Evolutionary conservation across 208 protist species (phyloP).

Genomic region (Acanthamoeba castellanii): DNA sequence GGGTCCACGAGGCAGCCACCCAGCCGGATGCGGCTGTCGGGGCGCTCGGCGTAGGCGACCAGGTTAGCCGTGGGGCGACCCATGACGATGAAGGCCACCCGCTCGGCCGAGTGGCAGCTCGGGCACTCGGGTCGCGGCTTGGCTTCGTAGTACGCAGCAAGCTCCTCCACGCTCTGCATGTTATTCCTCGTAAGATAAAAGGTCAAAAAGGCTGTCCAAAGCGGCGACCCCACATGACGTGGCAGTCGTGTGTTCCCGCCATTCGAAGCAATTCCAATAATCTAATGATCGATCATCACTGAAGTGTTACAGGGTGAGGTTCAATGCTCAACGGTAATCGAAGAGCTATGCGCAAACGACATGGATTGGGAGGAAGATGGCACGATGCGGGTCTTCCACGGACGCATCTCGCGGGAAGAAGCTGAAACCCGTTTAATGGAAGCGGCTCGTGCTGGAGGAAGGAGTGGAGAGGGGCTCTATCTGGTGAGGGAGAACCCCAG

Average conservation of each 20-base stretch:
- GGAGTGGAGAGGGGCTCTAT: not conserved
- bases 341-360: not conserved
- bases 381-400: not conserved
- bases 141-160: not conserved
- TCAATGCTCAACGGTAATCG: not conserved
- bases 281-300: no score
- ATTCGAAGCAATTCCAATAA: no score
- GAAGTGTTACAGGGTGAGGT: not conserved
- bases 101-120: not conserved
- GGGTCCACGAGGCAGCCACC: not conserved
- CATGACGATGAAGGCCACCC: not conserved
- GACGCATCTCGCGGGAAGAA: not conserved
- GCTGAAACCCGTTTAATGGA: not conserved
- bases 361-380: not conserved
- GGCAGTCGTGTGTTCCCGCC: no score
- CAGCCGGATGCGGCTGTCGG: not conserved
- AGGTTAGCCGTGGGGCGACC: not conserved
- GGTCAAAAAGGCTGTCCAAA: no score
- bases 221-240: no score
- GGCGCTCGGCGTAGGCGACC: not conserved
- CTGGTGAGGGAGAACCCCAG: slow-evolving; percentile 1
- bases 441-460: not conserved
- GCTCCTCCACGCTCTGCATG: not conserved
- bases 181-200: no score
- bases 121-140: not conserved